phyloP scores from a whole-genome alignment of 1,284 basidiomycete species.

The Ganoderma resinaceum region DNA sequence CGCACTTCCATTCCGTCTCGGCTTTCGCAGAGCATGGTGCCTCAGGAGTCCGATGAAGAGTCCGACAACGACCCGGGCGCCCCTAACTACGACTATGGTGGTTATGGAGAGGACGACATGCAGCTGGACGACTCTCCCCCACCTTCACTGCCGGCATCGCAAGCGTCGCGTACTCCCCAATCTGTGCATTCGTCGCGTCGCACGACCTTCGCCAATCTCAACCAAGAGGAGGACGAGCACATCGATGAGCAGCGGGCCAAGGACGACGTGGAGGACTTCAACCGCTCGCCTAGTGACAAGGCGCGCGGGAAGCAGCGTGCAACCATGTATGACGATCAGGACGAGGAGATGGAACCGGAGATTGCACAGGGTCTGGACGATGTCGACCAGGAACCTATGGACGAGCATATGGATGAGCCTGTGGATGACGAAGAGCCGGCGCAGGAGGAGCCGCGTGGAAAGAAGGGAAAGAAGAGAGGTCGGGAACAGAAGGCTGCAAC shows the following conservation, averaged over 20 bases:
- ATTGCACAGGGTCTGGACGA: slow-evolving; percentile 53
- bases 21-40: slow-evolving; percentile 46
- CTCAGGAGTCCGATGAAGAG: slow-evolving; percentile 39
- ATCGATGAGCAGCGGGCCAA: slow-evolving; percentile 44
- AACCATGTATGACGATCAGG: slow-evolving; percentile 37
- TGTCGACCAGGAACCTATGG: slow-evolving; percentile 30
- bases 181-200: slow-evolving; percentile 40
- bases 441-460: slow-evolving; percentile 27
- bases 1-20: slow-evolving; percentile 54
- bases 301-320: slow-evolving; percentile 46
- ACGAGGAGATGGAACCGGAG: slow-evolving; percentile 60
- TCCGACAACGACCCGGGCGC: slow-evolving; percentile 30
- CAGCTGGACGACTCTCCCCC: slow-evolving; percentile 28
- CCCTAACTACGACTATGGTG: slow-evolving; percentile 35
- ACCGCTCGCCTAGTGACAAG: slow-evolving; percentile 36
- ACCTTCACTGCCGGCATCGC: slow-evolving; percentile 4
- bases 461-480: slow-evolving; percentile 26
- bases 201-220: slow-evolving; percentile 55
- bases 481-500: slow-evolving; percentile 30
- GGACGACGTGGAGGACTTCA: slow-evolving; percentile 31
- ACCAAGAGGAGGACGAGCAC: slow-evolving; percentile 49
- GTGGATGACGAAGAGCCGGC: slow-evolving; percentile 25
- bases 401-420: slow-evolving; percentile 20
- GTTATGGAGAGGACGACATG: slow-evolving; percentile 33
- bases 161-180: slow-evolving; percentile 13